These are phyloP conservation scores for Vanderwaltozyma verrucispora DNA, from an alignment of 805 yeast species.

Conservation along the genomic window DNA sequence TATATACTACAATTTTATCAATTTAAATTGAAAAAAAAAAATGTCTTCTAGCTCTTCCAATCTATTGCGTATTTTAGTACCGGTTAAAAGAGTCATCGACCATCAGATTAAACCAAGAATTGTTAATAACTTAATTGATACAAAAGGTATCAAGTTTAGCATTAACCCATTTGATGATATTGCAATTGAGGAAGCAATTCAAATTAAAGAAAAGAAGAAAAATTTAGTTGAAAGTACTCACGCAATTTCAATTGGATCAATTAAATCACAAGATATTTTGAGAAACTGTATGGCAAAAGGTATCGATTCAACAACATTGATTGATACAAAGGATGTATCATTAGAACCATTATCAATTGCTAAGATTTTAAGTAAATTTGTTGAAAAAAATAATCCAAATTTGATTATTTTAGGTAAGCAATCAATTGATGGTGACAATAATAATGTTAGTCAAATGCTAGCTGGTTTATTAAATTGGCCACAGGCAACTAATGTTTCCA, in stretches of 20 bases:
- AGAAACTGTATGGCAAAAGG: slow-evolving; percentile 93
- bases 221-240: slow-evolving; percentile 69
- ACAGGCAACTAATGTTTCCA: slow-evolving; percentile 90
- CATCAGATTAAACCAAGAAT: slow-evolving; percentile 89
- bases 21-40: background rate
- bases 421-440: slow-evolving; percentile 90
- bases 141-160: slow-evolving; percentile 82
- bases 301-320: slow-evolving; percentile 72
- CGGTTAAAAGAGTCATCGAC: slow-evolving; percentile 91
- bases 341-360: slow-evolving; percentile 88
- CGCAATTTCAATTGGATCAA: slow-evolving; percentile 84
- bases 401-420: slow-evolving; percentile 89
- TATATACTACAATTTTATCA: no score
- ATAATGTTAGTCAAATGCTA: slow-evolving; percentile 93
- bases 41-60: no score
- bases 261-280: slow-evolving; percentile 78
- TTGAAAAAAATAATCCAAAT: slow-evolving; percentile 60
- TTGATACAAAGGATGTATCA: slow-evolving; percentile 37
- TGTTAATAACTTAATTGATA: slow-evolving; percentile 64
- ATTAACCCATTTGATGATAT: slow-evolving; percentile 98
- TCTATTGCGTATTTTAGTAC: slow-evolving; percentile 55
- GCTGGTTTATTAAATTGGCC: slow-evolving; percentile 95
- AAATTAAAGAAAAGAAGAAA: slow-evolving; percentile 52
- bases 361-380: slow-evolving; percentile 65
- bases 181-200: slow-evolving; percentile 90